Conservation (phyloP, 164 flowering plant species). For the Piper longum region DNA sequence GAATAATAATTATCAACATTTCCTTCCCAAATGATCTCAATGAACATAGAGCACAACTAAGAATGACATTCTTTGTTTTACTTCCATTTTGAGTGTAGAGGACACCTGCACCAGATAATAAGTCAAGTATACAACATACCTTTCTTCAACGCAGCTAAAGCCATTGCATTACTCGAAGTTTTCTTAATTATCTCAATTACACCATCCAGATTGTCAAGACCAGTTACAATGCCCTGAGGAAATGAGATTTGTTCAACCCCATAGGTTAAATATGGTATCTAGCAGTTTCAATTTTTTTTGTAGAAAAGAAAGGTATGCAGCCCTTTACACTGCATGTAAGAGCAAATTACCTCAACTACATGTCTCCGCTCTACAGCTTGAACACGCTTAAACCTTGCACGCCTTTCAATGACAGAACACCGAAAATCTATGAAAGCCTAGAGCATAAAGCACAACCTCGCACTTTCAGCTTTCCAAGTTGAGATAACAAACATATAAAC, state of each 20-base stretch:
- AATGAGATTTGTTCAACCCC: neutral
- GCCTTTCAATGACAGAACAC: conserved; percentile 87
- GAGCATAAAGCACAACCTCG: neutral
- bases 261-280: neutral
- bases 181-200: conserved; percentile 58
- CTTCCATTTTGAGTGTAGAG: neutral
- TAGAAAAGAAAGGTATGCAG: no score
- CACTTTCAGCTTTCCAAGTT: neutral
- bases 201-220: conserved; percentile 80
- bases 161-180: conserved; percentile 57
- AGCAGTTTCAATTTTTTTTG: neutral
- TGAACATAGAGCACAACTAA: no score
- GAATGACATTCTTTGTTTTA: no score
- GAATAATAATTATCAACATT: neutral
- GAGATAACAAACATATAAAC: neutral
- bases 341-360: conserved; percentile 56
- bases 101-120: neutral
- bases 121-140: conserved; percentile 20
- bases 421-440: conserved; percentile 94
- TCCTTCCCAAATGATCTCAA: no score
- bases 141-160: conserved; percentile 46
- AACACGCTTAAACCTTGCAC: conserved; percentile 66
- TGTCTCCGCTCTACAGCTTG: conserved; percentile 76
- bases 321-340: neutral
- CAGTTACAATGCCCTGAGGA: conserved; percentile 64